phyloP scores from a whole-genome alignment of 345 rosid species.

The Eutrema japonicum region DNA sequence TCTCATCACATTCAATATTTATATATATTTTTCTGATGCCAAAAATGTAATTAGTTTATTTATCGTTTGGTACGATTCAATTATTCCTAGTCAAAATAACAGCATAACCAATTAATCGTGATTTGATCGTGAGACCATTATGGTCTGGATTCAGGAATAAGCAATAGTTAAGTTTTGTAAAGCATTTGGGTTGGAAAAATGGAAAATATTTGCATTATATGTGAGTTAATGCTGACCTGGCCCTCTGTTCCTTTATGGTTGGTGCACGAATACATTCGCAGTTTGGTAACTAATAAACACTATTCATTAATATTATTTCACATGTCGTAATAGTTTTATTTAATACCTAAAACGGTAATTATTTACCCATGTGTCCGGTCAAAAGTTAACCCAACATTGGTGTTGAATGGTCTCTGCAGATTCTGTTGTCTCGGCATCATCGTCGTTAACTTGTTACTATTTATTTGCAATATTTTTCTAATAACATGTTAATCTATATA shows the following conservation, averaged over 20 bases:
- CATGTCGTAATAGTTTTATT: neutral
- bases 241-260: slow-evolving; percentile 17
- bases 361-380: slow-evolving; percentile 35
- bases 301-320: slow-evolving; percentile 10
- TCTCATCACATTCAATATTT: neutral
- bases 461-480: slow-evolving; percentile 4
- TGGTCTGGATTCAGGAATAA: slow-evolving; percentile 11
- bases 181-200: neutral
- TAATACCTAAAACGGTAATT: slow-evolving; percentile 33
- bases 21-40: neutral
- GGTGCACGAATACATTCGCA: slow-evolving; percentile 38
- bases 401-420: slow-evolving; percentile 31
- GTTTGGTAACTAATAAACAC: slow-evolving; percentile 28
- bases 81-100: neutral
- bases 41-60: neutral
- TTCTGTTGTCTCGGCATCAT: slow-evolving; percentile 31
- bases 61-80: slow-evolving; percentile 19
- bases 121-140: slow-evolving; percentile 22
- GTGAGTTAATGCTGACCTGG: slow-evolving; percentile 34
- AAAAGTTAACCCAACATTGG: slow-evolving; percentile 39
- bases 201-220: neutral
- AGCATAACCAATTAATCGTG: slow-evolving; percentile 25
- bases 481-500: neutral
- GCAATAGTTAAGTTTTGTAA: no score
- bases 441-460: slow-evolving; percentile 27